Conservation (phyloP, 176 grass and related monocot genomes). For the Alloteropsis semialata region DNA sequence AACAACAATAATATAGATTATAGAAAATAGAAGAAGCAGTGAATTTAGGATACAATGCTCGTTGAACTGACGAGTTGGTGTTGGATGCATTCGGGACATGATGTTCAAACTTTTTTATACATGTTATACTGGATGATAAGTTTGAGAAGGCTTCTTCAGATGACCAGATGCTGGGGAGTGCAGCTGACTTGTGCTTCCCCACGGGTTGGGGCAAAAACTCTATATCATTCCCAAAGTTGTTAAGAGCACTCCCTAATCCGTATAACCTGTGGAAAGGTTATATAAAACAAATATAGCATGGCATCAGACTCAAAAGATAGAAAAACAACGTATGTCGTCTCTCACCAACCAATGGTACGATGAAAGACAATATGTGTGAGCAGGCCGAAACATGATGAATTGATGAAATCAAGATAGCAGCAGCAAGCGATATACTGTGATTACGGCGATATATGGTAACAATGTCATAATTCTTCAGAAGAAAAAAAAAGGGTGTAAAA, state of each 20-base stretch:
- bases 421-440: not conserved
- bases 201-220: constrained; percentile 41
- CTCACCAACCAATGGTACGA: not conserved
- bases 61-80: constrained; percentile 29
- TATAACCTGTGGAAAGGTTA: constrained; percentile 46
- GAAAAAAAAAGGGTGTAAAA: not conserved
- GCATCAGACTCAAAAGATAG: not conserved
- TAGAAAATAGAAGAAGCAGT: constrained; percentile 3
- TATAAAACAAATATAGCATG: constrained; percentile 2
- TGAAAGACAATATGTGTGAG: not conserved
- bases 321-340: not conserved
- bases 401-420: not conserved
- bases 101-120: constrained; percentile 45
- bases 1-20: not conserved
- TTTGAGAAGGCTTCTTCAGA: constrained; percentile 16
- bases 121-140: constrained; percentile 50
- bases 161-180: constrained; percentile 46
- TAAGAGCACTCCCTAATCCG: constrained; percentile 26
- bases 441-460: not conserved
- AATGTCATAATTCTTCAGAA: not conserved
- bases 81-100: constrained; percentile 9
- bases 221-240: constrained; percentile 6
- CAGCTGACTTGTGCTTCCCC: constrained; percentile 21
- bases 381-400: not conserved
- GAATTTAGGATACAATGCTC: constrained; percentile 65